A percentile compares a stretch with the other conserved stretches of the same genome.
phyloP scores from a whole-genome alignment of 176 grass and related monocot species.

The Bolboschoenus planiculmis region DNA sequence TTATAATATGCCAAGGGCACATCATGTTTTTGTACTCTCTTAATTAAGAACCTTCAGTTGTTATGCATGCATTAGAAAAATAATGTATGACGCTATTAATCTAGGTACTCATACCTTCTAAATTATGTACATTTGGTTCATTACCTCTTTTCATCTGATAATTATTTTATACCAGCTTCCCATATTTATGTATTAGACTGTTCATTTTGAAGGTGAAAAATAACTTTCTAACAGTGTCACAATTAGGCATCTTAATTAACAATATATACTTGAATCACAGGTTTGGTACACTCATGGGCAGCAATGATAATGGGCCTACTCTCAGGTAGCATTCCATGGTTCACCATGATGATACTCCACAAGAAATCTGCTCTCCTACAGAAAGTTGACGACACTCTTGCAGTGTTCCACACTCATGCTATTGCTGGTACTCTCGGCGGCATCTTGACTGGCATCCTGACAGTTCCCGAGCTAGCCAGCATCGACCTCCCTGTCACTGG shows the following conservation, averaged over 20 bases:
- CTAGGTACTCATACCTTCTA: not conserved
- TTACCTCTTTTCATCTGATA: not conserved
- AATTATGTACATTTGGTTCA: not conserved
- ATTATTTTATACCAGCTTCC: not conserved
- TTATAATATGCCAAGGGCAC: not conserved
- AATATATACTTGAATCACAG: constrained; percentile 12
- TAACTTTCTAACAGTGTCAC: not conserved
- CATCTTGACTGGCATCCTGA: constrained; percentile 48
- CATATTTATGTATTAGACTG: not conserved
- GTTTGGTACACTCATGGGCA: constrained; percentile 59
- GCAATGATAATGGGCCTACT: constrained; percentile 54
- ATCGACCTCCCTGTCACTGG: constrained; percentile 29
- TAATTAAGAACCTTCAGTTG: not conserved
- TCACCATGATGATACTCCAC: constrained; percentile 76
- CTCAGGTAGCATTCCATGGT: constrained; percentile 56
- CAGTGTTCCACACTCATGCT: constrained; percentile 68
- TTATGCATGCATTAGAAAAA: not conserved
- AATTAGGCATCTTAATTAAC: not conserved
- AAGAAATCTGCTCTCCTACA: constrained; percentile 48
- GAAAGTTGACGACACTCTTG: constrained; percentile 71
- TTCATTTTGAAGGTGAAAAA: not conserved
- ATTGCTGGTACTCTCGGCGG: constrained; percentile 54
- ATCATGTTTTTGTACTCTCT: not conserved
- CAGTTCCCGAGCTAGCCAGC: constrained; percentile 40
- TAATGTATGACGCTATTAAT: not conserved